Evolutionary conservation across 768 basidiomycete species (phyloP).

Genomic region (Stropharia rugosoannulata): DNA sequence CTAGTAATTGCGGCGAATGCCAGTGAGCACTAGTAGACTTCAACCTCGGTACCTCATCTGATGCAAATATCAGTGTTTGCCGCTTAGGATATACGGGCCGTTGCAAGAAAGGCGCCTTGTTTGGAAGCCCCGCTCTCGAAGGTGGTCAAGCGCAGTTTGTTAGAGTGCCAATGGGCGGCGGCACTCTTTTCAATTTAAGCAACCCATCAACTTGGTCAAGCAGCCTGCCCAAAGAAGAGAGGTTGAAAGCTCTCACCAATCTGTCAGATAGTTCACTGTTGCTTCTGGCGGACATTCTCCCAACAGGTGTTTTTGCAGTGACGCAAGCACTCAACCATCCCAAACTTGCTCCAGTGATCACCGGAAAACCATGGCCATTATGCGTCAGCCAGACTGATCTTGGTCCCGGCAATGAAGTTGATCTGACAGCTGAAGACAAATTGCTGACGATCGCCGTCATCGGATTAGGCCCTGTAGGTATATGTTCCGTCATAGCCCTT

Average conservation of each 20-base stretch:
- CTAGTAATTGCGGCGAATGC: slow-evolving; percentile 83
- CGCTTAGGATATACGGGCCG: slow-evolving; percentile 72
- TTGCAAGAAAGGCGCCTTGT: slow-evolving; percentile 58
- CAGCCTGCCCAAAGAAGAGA: slow-evolving; percentile 32
- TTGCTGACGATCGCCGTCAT: slow-evolving; percentile 62
- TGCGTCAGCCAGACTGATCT: slow-evolving; percentile 31
- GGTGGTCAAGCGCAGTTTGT: slow-evolving; percentile 82
- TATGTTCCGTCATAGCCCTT: slow-evolving; percentile 65
- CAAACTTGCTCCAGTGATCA: slow-evolving; percentile 61
- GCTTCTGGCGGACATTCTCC: slow-evolving; percentile 75
- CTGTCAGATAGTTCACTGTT: slow-evolving; percentile 67
- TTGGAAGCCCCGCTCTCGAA: slow-evolving; percentile 64
- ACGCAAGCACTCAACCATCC: slow-evolving; percentile 72
- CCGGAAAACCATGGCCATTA: slow-evolving; percentile 58
- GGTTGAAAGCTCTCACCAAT: slow-evolving; percentile 34
- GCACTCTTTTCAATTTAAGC: slow-evolving; percentile 67
- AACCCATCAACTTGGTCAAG: slow-evolving; percentile 46
- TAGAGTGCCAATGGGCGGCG: slow-evolving; percentile 77
- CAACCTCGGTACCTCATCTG: neutral
- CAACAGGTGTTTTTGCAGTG: slow-evolving; percentile 78
- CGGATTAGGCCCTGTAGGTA: slow-evolving; percentile 78
- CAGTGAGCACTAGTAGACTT: slow-evolving; percentile 45
- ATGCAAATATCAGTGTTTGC: slow-evolving; percentile 49
- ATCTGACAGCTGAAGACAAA: slow-evolving; percentile 45
- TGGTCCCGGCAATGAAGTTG: slow-evolving; percentile 26